Conservation (phyloP, 495 filamentous ascomycete species). For the Talaromyces nanjingensis region DNA sequence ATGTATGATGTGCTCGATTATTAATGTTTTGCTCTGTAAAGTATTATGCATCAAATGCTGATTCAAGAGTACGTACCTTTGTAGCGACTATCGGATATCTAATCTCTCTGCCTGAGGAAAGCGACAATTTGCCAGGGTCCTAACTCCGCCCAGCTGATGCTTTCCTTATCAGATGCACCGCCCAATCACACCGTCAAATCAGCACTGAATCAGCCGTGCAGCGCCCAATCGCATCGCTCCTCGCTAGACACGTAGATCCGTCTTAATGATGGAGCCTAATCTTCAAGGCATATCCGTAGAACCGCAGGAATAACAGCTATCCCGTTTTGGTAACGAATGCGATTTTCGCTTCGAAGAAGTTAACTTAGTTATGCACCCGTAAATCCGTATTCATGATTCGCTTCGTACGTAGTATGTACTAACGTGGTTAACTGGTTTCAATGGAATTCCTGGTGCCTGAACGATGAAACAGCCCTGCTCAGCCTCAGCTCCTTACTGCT, state of each 20-base stretch:
- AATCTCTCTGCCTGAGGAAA: not conserved
- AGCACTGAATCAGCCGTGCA: not conserved
- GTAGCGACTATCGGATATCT: not conserved
- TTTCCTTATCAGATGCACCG: not conserved
- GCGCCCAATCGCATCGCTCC: not conserved
- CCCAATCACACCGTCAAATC: not conserved
- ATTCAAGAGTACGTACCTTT: not conserved
- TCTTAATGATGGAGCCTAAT: not conserved
- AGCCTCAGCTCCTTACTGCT: not conserved
- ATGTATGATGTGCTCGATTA: not conserved
- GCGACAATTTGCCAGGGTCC: too few relatives aligned
- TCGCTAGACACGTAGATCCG: not conserved
- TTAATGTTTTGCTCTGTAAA: not conserved
- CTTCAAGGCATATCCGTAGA: not conserved
- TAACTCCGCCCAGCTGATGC: not conserved
- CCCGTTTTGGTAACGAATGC: not conserved
- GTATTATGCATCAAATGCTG: not conserved
- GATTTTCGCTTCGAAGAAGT: not conserved
- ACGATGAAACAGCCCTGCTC: not conserved
- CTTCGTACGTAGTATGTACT: too few relatives aligned
- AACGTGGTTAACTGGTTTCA: not conserved
- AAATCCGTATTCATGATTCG: too few relatives aligned
- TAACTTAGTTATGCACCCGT: too few relatives aligned
- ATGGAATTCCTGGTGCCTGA: slow-evolving; percentile 3
- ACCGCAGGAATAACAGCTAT: not conserved